Conservation (phyloP, 164 flowering plant species). For the Vitis rotundifolia region DNA sequence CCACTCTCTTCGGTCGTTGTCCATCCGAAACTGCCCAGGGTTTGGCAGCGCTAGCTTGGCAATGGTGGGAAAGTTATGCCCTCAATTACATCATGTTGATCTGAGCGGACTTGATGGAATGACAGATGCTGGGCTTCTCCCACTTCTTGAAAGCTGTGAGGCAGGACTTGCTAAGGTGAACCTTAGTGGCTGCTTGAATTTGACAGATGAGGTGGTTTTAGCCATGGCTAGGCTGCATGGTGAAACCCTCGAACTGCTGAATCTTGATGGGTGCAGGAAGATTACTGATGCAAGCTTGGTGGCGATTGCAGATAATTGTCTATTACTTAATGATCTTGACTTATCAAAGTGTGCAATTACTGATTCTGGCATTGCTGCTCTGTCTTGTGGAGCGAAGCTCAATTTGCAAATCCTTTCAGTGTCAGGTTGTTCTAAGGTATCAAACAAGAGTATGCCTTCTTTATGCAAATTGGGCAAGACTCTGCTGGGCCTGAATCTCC, state of each 20-base stretch:
- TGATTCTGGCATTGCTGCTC: constrained; percentile 42
- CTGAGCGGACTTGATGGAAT: constrained; percentile 51
- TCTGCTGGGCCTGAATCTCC: constrained; percentile 74
- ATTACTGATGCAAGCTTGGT: constrained; percentile 53
- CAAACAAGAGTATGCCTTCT: constrained; percentile 47
- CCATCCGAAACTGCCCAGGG: constrained; percentile 51
- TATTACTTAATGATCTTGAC: constrained; percentile 51
- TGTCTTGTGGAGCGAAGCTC: constrained; percentile 37
- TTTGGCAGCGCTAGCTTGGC: constrained; percentile 52
- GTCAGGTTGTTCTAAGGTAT: constrained; percentile 52
- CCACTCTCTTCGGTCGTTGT: constrained; percentile 41
- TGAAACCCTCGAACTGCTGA: constrained; percentile 46
- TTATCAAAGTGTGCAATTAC: constrained; percentile 51
- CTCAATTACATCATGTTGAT: constrained; percentile 48
- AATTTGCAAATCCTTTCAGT: constrained; percentile 55
- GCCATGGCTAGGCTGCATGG: constrained; percentile 49
- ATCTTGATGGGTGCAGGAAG: constrained; percentile 55
- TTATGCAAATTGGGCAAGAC: constrained; percentile 50
- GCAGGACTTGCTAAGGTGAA: constrained; percentile 51
- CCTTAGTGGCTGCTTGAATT: constrained; percentile 51
- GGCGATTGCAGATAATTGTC: constrained; percentile 45
- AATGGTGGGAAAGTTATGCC: constrained; percentile 51
- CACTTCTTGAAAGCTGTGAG: constrained; percentile 37
- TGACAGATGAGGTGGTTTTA: constrained; percentile 44
- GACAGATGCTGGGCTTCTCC: constrained; percentile 53